phyloP scores from a whole-genome alignment of 768 basidiomycete genomes.

The Lentinula detonsa region DNA sequence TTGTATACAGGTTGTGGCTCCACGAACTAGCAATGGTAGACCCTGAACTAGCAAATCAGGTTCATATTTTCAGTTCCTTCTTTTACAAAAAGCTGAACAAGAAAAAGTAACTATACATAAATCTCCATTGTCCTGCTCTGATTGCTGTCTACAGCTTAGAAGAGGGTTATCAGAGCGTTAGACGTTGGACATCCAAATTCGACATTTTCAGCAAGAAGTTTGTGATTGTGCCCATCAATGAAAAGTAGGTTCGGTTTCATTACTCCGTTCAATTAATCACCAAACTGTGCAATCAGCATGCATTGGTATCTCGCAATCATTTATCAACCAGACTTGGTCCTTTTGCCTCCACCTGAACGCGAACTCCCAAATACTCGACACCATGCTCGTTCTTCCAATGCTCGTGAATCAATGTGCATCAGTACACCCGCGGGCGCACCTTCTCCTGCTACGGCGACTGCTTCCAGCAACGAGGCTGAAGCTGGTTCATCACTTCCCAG shows the following conservation, averaged over 20 bases:
- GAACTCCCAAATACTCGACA: background rate
- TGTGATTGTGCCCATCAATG: constrained; percentile 94
- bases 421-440: background rate
- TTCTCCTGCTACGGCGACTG: background rate
- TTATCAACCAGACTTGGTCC: constrained; percentile 65
- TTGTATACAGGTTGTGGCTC: constrained; percentile 59
- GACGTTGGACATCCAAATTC: constrained; percentile 90
- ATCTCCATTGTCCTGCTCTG: constrained; percentile 4
- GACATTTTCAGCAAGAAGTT: constrained; percentile 90
- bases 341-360: constrained; percentile 33
- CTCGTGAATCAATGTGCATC: background rate
- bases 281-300: constrained; percentile 38
- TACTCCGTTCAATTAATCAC: background rate
- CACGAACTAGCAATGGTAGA: constrained; percentile 45
- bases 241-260: constrained; percentile 56
- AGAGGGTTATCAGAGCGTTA: constrained; percentile 77
- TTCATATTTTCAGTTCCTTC: constrained; percentile 95
- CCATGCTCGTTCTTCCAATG: background rate
- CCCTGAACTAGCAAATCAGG: constrained; percentile 60
- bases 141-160: constrained; percentile 27
- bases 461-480: background rate
- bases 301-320: constrained; percentile 99
- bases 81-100: constrained; percentile 93
- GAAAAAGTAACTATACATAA: constrained; percentile 41
- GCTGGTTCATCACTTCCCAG: background rate